Conservation (phyloP, 331 rosid species). For the Telfairia occidentalis region DNA sequence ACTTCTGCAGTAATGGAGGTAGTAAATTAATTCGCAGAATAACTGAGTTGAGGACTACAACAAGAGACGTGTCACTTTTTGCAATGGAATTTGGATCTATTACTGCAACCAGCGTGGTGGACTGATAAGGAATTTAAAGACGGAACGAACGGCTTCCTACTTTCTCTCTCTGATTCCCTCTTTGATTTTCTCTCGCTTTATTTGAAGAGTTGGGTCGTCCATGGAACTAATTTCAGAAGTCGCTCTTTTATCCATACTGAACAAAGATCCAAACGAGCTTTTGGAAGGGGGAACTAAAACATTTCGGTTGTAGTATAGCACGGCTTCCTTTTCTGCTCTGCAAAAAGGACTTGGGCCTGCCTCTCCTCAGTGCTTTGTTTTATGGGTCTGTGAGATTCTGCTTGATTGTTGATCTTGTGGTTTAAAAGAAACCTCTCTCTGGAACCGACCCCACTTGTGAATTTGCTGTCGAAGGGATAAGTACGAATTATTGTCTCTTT, state of each 20-base stretch:
- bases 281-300: neutral
- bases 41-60: neutral
- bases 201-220: neutral
- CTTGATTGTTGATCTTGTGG: constrained; percentile 8
- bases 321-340: neutral
- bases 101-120: neutral
- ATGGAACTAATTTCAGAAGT: neutral
- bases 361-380: neutral
- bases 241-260: neutral
- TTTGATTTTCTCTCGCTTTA: neutral
- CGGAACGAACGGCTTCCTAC: neutral
- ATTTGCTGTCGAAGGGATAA: constrained; percentile 6
- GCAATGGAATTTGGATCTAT: constrained; percentile 1
- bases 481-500: constrained; percentile 12
- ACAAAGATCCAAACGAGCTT: neutral
- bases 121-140: neutral
- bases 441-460: constrained; percentile 11
- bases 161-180: neutral
- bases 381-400: neutral
- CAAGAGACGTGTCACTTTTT: constrained; percentile 1
- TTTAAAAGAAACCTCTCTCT: neutral
- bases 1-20: neutral
- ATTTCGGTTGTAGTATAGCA: neutral
- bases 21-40: neutral
- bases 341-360: neutral